These are phyloP conservation scores for Magnolia kwangsiensis DNA, from an alignment of 164 flowering plant species.

Conservation along the genomic window DNA sequence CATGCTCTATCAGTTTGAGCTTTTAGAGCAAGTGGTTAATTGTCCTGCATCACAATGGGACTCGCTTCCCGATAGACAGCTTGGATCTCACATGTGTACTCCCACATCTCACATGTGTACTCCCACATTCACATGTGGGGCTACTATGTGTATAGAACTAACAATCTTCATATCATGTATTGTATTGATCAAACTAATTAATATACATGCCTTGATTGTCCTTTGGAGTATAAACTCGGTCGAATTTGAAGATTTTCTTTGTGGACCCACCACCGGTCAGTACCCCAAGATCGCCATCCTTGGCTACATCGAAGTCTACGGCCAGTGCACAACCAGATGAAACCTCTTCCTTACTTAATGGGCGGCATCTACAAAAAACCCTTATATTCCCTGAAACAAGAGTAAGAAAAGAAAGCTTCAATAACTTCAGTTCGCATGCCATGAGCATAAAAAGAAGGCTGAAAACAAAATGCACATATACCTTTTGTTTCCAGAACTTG, in stretches of 20 bases:
- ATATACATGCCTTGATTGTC: slow-evolving; percentile 63
- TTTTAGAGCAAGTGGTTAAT: too few species aligned
- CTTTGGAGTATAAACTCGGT: slow-evolving; percentile 73
- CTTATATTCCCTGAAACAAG: slow-evolving; percentile 65
- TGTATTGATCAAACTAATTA: too few species aligned
- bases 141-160: too few species aligned
- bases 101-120: too few species aligned
- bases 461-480: slow-evolving; percentile 12
- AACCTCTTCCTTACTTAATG: slow-evolving; percentile 58
- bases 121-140: too few species aligned
- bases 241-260: slow-evolving; percentile 74
- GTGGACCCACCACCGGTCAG: slow-evolving; percentile 35
- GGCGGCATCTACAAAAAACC: slow-evolving; percentile 92
- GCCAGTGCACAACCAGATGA: slow-evolving; percentile 44
- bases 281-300: slow-evolving; percentile 81
- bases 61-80: too few species aligned
- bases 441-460: not conserved
- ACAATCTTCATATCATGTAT: too few species aligned
- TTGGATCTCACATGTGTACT: too few species aligned
- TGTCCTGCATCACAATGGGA: too few species aligned
- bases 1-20: too few species aligned
- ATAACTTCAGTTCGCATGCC: not conserved
- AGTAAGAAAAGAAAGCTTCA: not conserved
- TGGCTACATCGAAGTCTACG: slow-evolving; percentile 73
- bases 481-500: slow-evolving; percentile 81